Base-by-base conservation (phyloP, 2,329 filamentous ascomycete species). In the Colletotrichum abscissum region DNA sequence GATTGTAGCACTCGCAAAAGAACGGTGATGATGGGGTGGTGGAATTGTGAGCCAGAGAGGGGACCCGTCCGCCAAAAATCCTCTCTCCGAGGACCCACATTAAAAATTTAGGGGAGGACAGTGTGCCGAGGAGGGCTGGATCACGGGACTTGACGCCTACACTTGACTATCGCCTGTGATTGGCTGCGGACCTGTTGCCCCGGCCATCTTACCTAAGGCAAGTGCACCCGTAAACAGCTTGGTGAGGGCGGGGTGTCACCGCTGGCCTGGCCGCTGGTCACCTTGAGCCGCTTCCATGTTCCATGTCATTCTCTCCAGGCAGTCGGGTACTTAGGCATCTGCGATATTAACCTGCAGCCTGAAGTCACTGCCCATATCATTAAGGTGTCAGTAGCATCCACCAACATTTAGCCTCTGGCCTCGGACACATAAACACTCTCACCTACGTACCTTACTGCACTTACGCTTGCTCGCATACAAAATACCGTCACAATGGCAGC, bases 401-500 rank as follows among this genome's bases (percentile, higher is more conserved):
- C 33, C 16, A 28, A 38, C 56, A 33, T 52, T 28, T 38, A 12
- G 38, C 49, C 46, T 22, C 59, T 24, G 12, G 16, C 35, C 26
- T 19, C 46, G 26, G 19, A 42, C 49, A 55, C 19, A 26, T 49
- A 14, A 28, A n/a, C 54, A 33, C 67, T 35, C 35, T 57, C 24
- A n/a, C 24, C 26, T 28, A 22, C 68, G 8, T 33, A 33, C 49
- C 46, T 22, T 35, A 12, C 33, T 35, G 11, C 46, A 24, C 46
- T 35, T 8, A 30, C 62, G 33, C 19, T 35, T 58, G 24, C 2
- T 56, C 22, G 33, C 30, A 42, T 24, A 42, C 19, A 33, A 46
- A n/a, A 65, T 14, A 26, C 30, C 42, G 19, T 57, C 74, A 80
- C 38, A 66, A 92, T 92, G 91, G 89, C 90, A 22, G 89, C 90